Evolutionary conservation across 1,284 basidiomycete genomes (phyloP), one percentile per base, ranked within the genome.

Genomic region (Naganishia cerealis): DNA sequence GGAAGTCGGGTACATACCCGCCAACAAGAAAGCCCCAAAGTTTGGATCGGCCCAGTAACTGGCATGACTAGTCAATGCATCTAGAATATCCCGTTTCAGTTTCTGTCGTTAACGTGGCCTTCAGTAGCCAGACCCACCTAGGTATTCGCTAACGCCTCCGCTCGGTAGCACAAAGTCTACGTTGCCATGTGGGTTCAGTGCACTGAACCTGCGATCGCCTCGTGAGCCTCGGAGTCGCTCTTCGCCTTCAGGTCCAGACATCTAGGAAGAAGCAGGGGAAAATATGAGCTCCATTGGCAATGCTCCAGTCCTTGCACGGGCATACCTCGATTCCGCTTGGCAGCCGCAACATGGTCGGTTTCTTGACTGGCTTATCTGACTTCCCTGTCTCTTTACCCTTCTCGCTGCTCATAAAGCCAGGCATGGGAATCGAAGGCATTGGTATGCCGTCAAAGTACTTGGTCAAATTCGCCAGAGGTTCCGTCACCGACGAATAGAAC

Each of bases 151-250:
- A 33, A 79, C 75, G 1, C 78, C 77, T 0, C 76, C 73, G 7
- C 76, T 75, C 4, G 79, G 78, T 24, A 82, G 71, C 59, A 73
- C 78, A 58, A 80, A 82, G 65, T 81, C 80, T 39, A 81, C 66
- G 65, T 77, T 79, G 1, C 81, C 81, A 65, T 81, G 81, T 0
- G 80, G 79, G 65, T 82, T 82, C 55, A 82, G 70, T 0, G 80
- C 81, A 0, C 76, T 79, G 61, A 82, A 80, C 13, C 81, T 72
- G 6, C 81, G 69, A 68, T 81, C 80, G 2, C 75, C 80, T 43
- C 76, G 67, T 6, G 77, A 72, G 0, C 78, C 80, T 63, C 76
- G 72, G 0, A 80, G 68, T 18, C 73, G 55, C 65, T 79, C 78
- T 53, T 76, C 74, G 0, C 79, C 79, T 36, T 69, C 70, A 3